Evolutionary conservation across 2,329 filamentous ascomycete species (phyloP), one percentile per base, ranked within the genome.

Genomic region (Dactylonectria macrodidyma): DNA sequence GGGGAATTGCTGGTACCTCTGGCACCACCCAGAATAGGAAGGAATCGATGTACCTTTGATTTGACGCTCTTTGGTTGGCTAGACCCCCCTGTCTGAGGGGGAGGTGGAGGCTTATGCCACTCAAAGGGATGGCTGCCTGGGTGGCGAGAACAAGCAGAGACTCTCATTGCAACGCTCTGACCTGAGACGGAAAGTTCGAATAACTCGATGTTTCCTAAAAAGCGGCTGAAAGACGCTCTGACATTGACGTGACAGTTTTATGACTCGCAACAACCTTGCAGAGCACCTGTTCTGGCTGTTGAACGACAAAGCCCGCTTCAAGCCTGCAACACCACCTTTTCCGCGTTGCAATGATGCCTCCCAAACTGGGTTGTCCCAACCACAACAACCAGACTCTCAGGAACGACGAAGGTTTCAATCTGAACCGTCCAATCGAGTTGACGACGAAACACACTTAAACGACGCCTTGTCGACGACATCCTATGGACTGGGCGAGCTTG

Each of bases 221-320:
- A 67, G 62, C 30, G 70, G 58, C 65, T 71, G 68, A 74, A 67
- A 68, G 54, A 72, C 66, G 59, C 65, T 70, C 70, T 71, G 74
- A 71, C 66, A 71, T 55, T 59, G 58, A 41, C 44, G 60, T 67
- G 74, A 79, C 80, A 83, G 77, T 86, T 30, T 86, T 82, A 90
- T 90, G 88, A 90, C 88, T 82, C 87, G 86, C 78, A 89, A 90
- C 81, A 90, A 90, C 76, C 84, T 90, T 68, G 78, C 80, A 73
- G 84, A 87, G 76, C 86, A 90, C 78, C 81, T 90, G 73, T 82
- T 85, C 73, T 90, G 88, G 88, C 82, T 90, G 75, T 76, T 89
- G 74, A 82, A 82, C 74, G 86, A 87, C 78, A 78, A 81, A 73
- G 76, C 80, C 64, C 77, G 80, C 74, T 79, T 79, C 72, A 81